Evolutionary conservation across 495 filamentous ascomycete species (phyloP), one percentile per base, ranked within the genome.

Genomic region (Aspergillus saccharolyticus): DNA sequence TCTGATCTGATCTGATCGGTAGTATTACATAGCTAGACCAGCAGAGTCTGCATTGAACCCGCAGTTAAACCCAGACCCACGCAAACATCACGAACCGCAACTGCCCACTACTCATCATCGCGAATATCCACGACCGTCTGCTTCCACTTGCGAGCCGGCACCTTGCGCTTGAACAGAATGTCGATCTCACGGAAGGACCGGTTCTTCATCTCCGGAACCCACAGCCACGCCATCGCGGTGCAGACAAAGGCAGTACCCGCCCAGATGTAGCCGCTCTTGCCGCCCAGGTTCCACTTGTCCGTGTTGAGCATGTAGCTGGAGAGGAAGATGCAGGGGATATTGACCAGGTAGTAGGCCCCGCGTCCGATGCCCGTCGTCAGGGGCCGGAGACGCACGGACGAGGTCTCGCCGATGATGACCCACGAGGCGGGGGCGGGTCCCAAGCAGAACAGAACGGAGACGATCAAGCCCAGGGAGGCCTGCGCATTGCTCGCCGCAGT

Each of bases 181-280:
- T 81, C 78, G 51, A 78, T 74, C 72, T 81, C 78, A 63, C 74
- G 74, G 72, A 69, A 81, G 15, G 76, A 77, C n/a, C 78, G 54
- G 60, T 69, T 42, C 70, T 78, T 81, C 70, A 78, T 72, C 73
- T 81, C 78, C 28, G 78, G 78, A 8, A 81, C 74, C 67, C 81
- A 89, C 24, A 84, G 55, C 57, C 84, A 80, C 63, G 84, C 81
- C 61, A 81, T 70, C 59, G 62, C 63, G 64, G 83, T 83, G 68
- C 85, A 89, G 49, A 84, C 64, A 70, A 88, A 87, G 64, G 85
- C 87, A 42, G 83, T 82, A 0, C 82, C 85, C 6, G 78, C 85
- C 86, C 85, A 91, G 77, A 91, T 87, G 69, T 91, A 90, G 18
- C 85, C 87, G 18, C 86, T 76, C 58, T 82, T 88, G 59, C 85